Conservation (phyloP, 768 basidiomycete species). For the Suillus spraguei region DNA sequence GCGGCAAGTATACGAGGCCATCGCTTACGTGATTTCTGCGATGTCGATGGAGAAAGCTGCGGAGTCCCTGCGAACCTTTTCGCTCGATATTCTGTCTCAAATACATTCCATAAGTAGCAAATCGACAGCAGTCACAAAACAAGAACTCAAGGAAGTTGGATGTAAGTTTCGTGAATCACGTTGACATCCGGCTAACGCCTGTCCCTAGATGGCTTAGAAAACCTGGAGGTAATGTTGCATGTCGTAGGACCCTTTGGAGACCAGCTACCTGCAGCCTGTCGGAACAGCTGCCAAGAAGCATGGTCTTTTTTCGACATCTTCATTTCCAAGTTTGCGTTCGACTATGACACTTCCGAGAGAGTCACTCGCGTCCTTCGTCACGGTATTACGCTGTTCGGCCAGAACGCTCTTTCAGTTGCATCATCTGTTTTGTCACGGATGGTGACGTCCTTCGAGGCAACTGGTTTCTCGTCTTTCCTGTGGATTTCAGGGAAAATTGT, state of each 20-base stretch:
- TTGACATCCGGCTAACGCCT: slow-evolving; percentile 14
- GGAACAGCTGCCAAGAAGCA: slow-evolving; percentile 73
- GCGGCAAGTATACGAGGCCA: slow-evolving; percentile 92
- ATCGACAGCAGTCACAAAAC: slow-evolving; percentile 58
- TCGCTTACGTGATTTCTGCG: slow-evolving; percentile 91
- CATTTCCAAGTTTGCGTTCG: slow-evolving; percentile 73
- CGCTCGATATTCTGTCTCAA: slow-evolving; percentile 78
- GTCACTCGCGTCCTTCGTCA: slow-evolving; percentile 83
- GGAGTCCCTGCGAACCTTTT: slow-evolving; percentile 83
- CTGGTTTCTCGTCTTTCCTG: slow-evolving; percentile 83
- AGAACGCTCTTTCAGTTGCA: slow-evolving; percentile 63
- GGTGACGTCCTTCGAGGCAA: slow-evolving; percentile 75
- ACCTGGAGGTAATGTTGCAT: slow-evolving; percentile 88
- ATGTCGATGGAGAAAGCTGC: slow-evolving; percentile 93
- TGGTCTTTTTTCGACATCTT: slow-evolving; percentile 86
- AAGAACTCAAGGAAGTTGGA: slow-evolving; percentile 67
- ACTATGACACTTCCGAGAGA: slow-evolving; percentile 80
- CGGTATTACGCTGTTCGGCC: slow-evolving; percentile 80
- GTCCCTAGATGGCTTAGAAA: slow-evolving; percentile 78
- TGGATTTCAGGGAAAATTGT: slow-evolving; percentile 94
- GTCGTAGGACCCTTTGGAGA: slow-evolving; percentile 84
- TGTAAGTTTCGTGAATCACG: slow-evolving; percentile 47
- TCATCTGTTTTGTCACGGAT: slow-evolving; percentile 75
- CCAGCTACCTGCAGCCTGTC: slow-evolving; percentile 79
- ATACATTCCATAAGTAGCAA: slow-evolving; percentile 68